Conservation (phyloP, 768 basidiomycete species). For the Mycena vulgaris region DNA sequence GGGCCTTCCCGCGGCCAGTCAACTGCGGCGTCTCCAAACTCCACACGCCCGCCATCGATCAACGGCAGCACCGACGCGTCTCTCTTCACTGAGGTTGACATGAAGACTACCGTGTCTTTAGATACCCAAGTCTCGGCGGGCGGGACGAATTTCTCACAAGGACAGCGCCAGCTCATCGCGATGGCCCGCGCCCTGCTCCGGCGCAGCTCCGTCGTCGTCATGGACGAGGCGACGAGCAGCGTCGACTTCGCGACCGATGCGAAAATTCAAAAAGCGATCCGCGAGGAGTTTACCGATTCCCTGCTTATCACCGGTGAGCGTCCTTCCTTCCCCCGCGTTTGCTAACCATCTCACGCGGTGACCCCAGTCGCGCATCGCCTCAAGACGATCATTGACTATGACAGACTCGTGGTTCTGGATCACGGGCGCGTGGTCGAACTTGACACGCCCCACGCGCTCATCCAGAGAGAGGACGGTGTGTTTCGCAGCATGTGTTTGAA, state of each 20-base stretch:
- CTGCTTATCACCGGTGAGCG: conserved; percentile 79
- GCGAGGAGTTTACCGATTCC: conserved; percentile 86
- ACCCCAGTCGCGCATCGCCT: conserved; percentile 78
- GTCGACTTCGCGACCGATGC: conserved; percentile 89
- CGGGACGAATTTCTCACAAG: conserved; percentile 93
- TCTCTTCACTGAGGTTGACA: conserved; percentile 68
- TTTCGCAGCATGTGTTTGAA: conserved; percentile 70
- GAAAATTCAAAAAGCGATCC: conserved; percentile 91
- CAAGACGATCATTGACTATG: conserved; percentile 86
- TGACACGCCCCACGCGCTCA: conserved; percentile 67
- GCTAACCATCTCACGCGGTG: neutral
- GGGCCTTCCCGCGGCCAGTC: conserved; percentile 66
- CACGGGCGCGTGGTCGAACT: conserved; percentile 70
- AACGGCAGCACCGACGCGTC: conserved; percentile 49
- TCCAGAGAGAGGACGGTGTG: conserved; percentile 61
- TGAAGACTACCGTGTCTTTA: conserved; percentile 72
- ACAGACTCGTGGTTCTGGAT: conserved; percentile 86
- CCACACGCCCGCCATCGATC: conserved; percentile 62
- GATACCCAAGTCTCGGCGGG: conserved; percentile 89
- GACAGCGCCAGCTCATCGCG: conserved; percentile 90
- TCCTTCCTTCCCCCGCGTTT: neutral
- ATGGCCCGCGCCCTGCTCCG: conserved; percentile 88
- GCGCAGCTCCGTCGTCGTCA: conserved; percentile 79
- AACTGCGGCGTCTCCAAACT: conserved; percentile 60
- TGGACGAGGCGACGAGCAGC: conserved; percentile 90